phyloP scores from a whole-genome alignment of 768 basidiomycete species.

The Auriscalpium orientale region DNA sequence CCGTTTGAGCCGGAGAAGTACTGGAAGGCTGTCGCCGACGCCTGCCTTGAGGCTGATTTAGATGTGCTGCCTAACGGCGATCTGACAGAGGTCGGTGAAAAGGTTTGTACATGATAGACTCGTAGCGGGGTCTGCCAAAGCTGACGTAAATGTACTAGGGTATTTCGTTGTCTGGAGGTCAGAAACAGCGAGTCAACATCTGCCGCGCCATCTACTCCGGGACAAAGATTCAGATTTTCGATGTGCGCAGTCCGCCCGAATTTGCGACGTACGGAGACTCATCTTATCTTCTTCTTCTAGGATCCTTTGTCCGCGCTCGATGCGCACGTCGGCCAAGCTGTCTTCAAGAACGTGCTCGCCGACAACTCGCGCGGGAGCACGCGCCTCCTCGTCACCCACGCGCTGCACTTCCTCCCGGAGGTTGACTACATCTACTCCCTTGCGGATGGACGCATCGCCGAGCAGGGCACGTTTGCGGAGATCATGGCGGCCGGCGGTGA shows the following conservation, averaged over 20 bases:
- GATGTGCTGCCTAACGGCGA: slow-evolving; percentile 73
- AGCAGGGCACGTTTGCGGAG: slow-evolving; percentile 72
- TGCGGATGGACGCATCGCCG: slow-evolving; percentile 67
- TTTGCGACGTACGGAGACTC: background rate
- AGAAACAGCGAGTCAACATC: slow-evolving; percentile 76
- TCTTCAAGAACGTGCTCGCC: slow-evolving; percentile 79
- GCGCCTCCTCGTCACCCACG: slow-evolving; percentile 85
- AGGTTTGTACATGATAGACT: slow-evolving; percentile 20
- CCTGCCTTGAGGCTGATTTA: slow-evolving; percentile 75
- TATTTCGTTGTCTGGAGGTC: slow-evolving; percentile 81
- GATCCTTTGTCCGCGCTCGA: slow-evolving; percentile 89
- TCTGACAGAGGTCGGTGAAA: slow-evolving; percentile 79
- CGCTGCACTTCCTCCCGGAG: slow-evolving; percentile 80
- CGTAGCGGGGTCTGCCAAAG: no score
- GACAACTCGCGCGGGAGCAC: slow-evolving; percentile 62
- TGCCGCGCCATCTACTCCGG: slow-evolving; percentile 83
- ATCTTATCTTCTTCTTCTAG: no score
- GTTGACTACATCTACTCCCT: slow-evolving; percentile 84
- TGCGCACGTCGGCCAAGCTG: slow-evolving; percentile 82
- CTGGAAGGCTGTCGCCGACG: slow-evolving; percentile 70
- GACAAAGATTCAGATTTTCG: slow-evolving; percentile 85
- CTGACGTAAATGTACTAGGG: slow-evolving; percentile 37
- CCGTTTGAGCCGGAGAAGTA: slow-evolving; percentile 77
- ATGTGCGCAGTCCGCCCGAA: slow-evolving; percentile 29
- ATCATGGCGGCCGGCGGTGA: slow-evolving; percentile 57